A percentile compares a stretch with the other conserved stretches of the same genome.
phyloP scores from a whole-genome alignment of 2,329 filamentous ascomycete genomes.

The Thielaviopsis euricoi region DNA sequence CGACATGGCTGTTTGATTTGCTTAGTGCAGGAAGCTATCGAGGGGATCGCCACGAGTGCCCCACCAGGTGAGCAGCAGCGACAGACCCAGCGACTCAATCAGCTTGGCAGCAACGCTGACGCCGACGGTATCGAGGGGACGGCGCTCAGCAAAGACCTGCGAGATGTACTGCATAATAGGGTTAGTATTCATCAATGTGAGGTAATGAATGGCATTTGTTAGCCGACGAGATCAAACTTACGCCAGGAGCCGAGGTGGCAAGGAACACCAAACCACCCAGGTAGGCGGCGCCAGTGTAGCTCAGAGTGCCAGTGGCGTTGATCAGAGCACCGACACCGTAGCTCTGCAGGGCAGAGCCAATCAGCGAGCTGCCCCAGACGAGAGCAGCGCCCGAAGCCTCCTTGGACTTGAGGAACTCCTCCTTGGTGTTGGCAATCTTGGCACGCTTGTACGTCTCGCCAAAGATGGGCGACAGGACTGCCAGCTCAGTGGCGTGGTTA shows the following conservation, averaged over 20 bases:
- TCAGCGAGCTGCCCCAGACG: slow-evolving; percentile 77
- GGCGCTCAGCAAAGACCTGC: slow-evolving; percentile 81
- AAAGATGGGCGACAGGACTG: slow-evolving; percentile 76
- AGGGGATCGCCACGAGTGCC: slow-evolving; percentile 89
- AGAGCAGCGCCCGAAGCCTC: slow-evolving; percentile 77
- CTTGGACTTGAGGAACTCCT: slow-evolving; percentile 89
- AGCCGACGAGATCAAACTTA: slow-evolving; percentile 41
- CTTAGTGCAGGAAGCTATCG: slow-evolving; percentile 30
- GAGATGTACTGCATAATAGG: slow-evolving; percentile 55
- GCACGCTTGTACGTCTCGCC: slow-evolving; percentile 89
- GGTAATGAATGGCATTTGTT: no score
- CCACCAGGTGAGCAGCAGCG: slow-evolving; percentile 92
- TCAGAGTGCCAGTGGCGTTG: slow-evolving; percentile 88
- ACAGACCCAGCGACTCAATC: slow-evolving; percentile 84
- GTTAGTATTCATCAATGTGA: not conserved
- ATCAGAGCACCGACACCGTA: slow-evolving; percentile 82
- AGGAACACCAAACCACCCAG: slow-evolving; percentile 82
- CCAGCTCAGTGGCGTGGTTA: slow-evolving; percentile 83
- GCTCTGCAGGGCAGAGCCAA: slow-evolving; percentile 75
- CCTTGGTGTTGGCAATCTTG: slow-evolving; percentile 80
- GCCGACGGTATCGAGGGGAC: slow-evolving; percentile 76
- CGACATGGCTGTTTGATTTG: not conserved
- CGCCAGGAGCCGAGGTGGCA: slow-evolving; percentile 71
- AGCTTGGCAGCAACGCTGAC: slow-evolving; percentile 71
- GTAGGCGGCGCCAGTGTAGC: slow-evolving; percentile 95